Conservation (phyloP, 257 asterid species). For the Handroanthus guayacan region DNA sequence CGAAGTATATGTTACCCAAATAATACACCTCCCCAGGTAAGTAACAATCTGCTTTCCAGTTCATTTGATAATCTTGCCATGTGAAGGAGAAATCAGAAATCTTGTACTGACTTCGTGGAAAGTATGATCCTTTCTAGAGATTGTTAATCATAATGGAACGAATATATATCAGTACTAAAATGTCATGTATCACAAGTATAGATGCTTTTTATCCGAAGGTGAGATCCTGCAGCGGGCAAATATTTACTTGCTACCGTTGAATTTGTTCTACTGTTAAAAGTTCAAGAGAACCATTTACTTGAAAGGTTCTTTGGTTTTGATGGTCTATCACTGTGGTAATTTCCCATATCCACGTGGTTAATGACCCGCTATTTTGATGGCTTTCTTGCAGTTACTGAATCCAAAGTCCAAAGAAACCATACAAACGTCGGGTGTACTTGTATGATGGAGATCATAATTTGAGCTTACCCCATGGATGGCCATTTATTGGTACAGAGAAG, state of each 20-base stretch:
- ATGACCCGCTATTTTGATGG: not conserved
- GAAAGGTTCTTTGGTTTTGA: not conserved
- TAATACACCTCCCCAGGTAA: not conserved
- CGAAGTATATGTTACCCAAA: not conserved
- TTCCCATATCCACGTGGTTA: not conserved
- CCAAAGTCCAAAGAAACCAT: not conserved
- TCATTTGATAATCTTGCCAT: not conserved
- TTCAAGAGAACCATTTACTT: not conserved
- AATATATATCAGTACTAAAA: too few species aligned
- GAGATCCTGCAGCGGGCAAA: too few species aligned
- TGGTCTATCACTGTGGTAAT: not conserved
- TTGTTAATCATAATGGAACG: too few species aligned
- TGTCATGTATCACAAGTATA: too few species aligned
- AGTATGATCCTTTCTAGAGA: too few species aligned
- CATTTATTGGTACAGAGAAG: conserved; percentile 29
- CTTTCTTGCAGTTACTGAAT: not conserved
- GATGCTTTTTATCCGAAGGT: too few species aligned
- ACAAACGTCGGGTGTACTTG: not conserved
- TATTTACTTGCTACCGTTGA: too few species aligned
- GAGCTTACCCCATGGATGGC: conserved; percentile 25
- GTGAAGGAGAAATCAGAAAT: too few species aligned
- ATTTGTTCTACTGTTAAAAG: not conserved
- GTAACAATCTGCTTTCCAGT: not conserved
- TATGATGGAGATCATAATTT: conserved; percentile 4
- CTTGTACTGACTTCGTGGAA: too few species aligned